Evolutionary conservation across 306 rosid genomes (phyloP).

Genomic region (Vicia villosa): DNA sequence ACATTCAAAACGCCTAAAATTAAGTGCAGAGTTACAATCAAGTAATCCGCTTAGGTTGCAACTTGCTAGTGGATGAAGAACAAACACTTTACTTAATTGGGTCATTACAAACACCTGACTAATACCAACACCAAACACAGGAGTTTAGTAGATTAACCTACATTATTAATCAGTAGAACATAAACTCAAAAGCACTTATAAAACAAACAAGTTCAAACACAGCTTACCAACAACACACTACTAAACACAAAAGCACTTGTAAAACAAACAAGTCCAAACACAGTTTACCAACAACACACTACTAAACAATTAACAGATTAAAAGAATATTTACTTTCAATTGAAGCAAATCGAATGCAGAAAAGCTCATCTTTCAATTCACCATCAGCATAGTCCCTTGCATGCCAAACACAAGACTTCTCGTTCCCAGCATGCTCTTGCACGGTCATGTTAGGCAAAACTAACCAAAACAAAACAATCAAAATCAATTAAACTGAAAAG

Average conservation of each 20-base stretch:
- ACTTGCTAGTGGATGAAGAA: not conserved
- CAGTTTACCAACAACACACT: not conserved
- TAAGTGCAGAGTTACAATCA: not conserved
- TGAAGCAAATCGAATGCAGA: slow-evolving; percentile 84
- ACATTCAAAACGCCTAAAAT: not conserved
- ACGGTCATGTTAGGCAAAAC: slow-evolving; percentile 62
- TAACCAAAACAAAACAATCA: not conserved
- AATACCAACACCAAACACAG: not conserved
- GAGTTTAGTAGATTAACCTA: not conserved
- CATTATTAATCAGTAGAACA: too few species aligned
- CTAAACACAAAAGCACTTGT: not conserved
- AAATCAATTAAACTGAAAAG: not conserved
- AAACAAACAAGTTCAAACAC: not conserved
- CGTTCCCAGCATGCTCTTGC: slow-evolving; percentile 90
- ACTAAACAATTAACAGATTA: not conserved
- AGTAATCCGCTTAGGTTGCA: not conserved
- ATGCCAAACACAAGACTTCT: slow-evolving; percentile 92
- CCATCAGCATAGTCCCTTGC: slow-evolving; percentile 86
- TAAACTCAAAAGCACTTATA: not conserved
- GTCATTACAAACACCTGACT: not conserved
- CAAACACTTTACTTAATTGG: not conserved
- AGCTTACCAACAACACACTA: not conserved
- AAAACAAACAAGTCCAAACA: not conserved
- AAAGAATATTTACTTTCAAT: slow-evolving; percentile 69
- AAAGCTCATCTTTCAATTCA: slow-evolving; percentile 82